Percentiles rank a stretch among this genome's conserved stretches.
These are phyloP conservation scores for Gonium pectorale DNA, from an alignment of 139 green algal genomes.

Conservation along the genomic window DNA sequence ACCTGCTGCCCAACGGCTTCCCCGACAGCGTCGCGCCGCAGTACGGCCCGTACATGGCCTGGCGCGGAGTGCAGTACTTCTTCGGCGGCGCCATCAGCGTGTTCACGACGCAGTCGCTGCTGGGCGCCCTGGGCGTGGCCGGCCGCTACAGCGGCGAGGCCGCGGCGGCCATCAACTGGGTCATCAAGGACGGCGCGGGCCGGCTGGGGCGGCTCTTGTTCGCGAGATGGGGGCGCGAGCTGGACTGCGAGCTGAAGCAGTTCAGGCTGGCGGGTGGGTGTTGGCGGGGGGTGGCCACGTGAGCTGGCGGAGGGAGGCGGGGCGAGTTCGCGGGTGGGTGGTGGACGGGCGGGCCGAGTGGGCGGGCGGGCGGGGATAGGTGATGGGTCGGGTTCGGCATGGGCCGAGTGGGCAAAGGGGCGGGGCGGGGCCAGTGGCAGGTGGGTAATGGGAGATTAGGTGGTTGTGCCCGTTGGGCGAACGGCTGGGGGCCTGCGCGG, in stretches of 20 bases:
- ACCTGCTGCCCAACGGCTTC: slow-evolving; percentile 79
- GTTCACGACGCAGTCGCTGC: slow-evolving; percentile 83
- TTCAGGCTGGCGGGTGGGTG: slow-evolving; percentile 79
- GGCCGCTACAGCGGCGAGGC: slow-evolving; percentile 61
- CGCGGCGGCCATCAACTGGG: slow-evolving; percentile 92
- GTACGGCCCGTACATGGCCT: slow-evolving; percentile 88
- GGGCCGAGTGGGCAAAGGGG: no score
- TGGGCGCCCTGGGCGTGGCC: slow-evolving; percentile 77
- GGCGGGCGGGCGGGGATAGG: background rate
- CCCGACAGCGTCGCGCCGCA: slow-evolving; percentile 83
- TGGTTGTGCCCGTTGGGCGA: no score
- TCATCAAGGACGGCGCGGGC: slow-evolving; percentile 84
- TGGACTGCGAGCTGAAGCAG: slow-evolving; percentile 94
- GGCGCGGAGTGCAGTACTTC: slow-evolving; percentile 90
- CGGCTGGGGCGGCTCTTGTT: slow-evolving; percentile 90
- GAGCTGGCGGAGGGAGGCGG: background rate
- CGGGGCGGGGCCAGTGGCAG: no score
- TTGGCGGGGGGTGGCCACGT: background rate
- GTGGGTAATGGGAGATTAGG: no score
- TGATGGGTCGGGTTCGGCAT: no score
- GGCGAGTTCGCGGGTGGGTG: no score
- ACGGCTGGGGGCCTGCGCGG: no score
- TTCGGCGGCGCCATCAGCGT: slow-evolving; percentile 86
- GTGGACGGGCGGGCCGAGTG: no score
- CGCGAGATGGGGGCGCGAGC: slow-evolving; percentile 83